Percentiles rank a stretch among this genome's conserved stretches.
Conservation (phyloP, 2,329 filamentous ascomycete species). For the Claviceps africana region DNA sequence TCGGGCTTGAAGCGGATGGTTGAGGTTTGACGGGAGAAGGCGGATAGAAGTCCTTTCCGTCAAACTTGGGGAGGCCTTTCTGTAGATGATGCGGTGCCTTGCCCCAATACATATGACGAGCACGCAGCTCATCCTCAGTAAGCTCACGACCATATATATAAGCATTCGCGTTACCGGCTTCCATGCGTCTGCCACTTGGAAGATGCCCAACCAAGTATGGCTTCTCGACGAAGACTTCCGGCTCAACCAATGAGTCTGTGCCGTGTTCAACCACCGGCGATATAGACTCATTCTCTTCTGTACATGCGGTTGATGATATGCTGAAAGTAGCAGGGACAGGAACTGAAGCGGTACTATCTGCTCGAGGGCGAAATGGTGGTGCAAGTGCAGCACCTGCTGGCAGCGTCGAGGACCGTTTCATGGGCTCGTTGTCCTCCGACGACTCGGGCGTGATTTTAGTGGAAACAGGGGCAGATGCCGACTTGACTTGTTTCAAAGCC, state of each 20-base stretch:
- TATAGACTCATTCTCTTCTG: conserved; percentile 1
- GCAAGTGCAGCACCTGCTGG: conserved; percentile 34
- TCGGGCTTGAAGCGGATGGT: background rate
- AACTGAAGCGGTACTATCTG: conserved; percentile 9
- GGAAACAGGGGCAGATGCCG: conserved; percentile 10
- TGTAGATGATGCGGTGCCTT: conserved; percentile 36
- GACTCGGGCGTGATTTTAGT: conserved; percentile 10
- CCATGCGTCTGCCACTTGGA: conserved; percentile 28
- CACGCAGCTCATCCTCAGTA: conserved; percentile 43
- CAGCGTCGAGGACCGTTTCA: conserved; percentile 23
- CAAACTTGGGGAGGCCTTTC: conserved; percentile 46
- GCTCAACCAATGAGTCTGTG: conserved; percentile 5
- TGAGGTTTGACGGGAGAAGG: conserved; percentile 28
- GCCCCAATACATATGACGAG: conserved; percentile 48
- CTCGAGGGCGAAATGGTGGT: conserved; percentile 33
- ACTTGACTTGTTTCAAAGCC: conserved; percentile 18
- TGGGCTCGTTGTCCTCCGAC: conserved; percentile 11
- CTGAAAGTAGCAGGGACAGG: conserved; percentile 2
- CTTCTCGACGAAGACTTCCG: conserved; percentile 6
- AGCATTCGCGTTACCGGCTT: conserved; percentile 29
- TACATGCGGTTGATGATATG: conserved; percentile 1
- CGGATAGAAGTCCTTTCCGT: conserved; percentile 51
- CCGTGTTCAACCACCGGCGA: background rate
- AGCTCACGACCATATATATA: conserved; percentile 43
- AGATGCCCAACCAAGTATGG: conserved; percentile 44